Conservation (phyloP, 2,329 filamentous ascomycete species). For the Neocucurbitaria cava region DNA sequence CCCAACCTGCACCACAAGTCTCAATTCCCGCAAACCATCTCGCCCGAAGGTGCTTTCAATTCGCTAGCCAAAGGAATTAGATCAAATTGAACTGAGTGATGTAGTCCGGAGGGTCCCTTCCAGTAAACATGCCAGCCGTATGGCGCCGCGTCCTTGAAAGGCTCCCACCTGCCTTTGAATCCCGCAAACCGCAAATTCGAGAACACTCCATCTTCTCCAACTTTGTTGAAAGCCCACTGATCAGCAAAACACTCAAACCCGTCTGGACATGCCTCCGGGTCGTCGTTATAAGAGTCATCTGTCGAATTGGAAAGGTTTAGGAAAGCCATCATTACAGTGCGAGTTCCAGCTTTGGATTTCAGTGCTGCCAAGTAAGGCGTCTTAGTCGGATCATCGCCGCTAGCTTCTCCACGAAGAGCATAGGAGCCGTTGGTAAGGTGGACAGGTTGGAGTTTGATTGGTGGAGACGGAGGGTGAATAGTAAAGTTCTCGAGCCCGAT, state of each 20-base stretch:
- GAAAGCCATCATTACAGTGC: conserved; percentile 15
- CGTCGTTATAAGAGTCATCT: conserved; percentile 5
- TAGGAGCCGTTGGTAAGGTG: conserved; percentile 13
- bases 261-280: conserved; percentile 16
- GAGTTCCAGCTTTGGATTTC: conserved; percentile 10
- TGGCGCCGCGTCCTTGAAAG: conserved; percentile 22
- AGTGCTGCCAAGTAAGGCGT: conserved; percentile 24
- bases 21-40: not conserved
- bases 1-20: not conserved
- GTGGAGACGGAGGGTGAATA: conserved; percentile 22
- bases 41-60: not conserved
- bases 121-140: conserved; percentile 32
- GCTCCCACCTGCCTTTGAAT: conserved; percentile 21
- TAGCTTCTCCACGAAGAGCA: conserved; percentile 18
- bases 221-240: conserved; percentile 13
- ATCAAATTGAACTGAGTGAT: conserved; percentile 14
- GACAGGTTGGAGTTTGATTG: conserved; percentile 20
- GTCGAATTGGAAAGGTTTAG: conserved; percentile 14
- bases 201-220: not conserved
- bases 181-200: conserved; percentile 15
- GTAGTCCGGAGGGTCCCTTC: conserved; percentile 15
- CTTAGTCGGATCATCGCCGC: conserved; percentile 12
- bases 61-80: conserved; percentile 4
- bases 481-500: conserved; percentile 38
- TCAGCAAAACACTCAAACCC: conserved; percentile 18